phyloP scores from a whole-genome alignment of 106 monocot species.

The Apostasia shenzhenica region DNA sequence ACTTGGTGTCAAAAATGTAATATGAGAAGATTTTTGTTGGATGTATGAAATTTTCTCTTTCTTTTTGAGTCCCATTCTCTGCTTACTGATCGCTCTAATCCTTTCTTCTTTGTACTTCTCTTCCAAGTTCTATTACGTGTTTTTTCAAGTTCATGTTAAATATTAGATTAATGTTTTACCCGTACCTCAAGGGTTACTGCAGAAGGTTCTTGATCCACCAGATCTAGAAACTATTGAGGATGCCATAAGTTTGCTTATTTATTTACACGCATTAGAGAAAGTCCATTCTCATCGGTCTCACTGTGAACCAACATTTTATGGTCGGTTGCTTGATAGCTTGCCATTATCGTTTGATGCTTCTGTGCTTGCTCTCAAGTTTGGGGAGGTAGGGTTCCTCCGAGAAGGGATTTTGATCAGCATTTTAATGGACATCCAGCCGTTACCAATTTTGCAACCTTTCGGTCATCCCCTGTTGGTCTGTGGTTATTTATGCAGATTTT shows the following conservation, averaged over 20 bases:
- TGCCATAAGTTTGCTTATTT: constrained; percentile 51
- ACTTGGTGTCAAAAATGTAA: no score
- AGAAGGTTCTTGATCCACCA: constrained; percentile 79
- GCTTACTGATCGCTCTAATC: no score
- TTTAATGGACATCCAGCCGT: constrained; percentile 67
- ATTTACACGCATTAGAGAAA: constrained; percentile 52
- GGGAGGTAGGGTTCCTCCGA: constrained; percentile 49
- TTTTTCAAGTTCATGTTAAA: no score
- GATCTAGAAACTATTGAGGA: constrained; percentile 41
- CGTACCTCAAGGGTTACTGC: constrained; percentile 41
- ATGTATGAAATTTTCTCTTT: no score
- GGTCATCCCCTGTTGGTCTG: constrained; percentile 50
- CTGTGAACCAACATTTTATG: constrained; percentile 78
- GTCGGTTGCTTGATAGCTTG: constrained; percentile 60
- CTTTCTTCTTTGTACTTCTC: no score
- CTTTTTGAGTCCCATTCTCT: no score
- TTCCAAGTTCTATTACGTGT: no score
- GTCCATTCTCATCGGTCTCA: constrained; percentile 29
- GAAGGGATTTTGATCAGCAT: constrained; percentile 69
- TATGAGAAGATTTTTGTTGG: no score
- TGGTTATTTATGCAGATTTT: background rate
- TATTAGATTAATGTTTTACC: constrained; percentile 2
- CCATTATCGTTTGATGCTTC: constrained; percentile 79
- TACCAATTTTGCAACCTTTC: constrained; percentile 75
- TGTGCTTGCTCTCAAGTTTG: constrained; percentile 60